These are phyloP conservation scores for Leccinum aurantiacum DNA, from an alignment of 768 basidiomycete species.

Conservation along the genomic window DNA sequence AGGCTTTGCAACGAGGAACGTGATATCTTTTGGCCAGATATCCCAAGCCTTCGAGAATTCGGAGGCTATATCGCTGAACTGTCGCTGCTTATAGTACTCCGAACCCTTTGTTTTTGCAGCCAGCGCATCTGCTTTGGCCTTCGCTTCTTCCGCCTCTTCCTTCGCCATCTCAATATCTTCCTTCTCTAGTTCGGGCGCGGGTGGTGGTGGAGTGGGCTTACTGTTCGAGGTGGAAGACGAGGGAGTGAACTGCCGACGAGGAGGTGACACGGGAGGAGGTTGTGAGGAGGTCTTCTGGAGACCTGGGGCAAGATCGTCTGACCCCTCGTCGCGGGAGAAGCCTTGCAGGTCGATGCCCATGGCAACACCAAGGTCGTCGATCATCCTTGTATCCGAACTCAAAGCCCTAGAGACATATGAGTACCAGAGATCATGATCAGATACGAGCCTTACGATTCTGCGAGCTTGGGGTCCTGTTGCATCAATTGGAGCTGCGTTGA, in stretches of 20 bases:
- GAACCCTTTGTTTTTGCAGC: slow-evolving; percentile 77
- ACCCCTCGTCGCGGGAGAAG: slow-evolving; percentile 80
- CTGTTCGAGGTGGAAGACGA: slow-evolving; percentile 34
- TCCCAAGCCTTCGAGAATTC: slow-evolving; percentile 92
- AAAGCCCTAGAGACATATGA: slow-evolving; percentile 43
- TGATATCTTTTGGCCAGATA: slow-evolving; percentile 89
- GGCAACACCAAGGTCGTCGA: slow-evolving; percentile 86
- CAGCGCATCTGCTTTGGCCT: slow-evolving; percentile 75
- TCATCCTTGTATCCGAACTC: slow-evolving; percentile 83
- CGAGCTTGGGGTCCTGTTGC: slow-evolving; percentile 67
- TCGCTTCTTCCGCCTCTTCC: slow-evolving; percentile 67
- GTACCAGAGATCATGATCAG: background rate
- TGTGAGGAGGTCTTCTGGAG: slow-evolving; percentile 32
- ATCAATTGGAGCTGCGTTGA: slow-evolving; percentile 55
- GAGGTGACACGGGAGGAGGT: slow-evolving; percentile 24
- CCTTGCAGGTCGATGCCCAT: slow-evolving; percentile 94
- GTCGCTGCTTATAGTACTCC: slow-evolving; percentile 82
- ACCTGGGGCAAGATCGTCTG: slow-evolving; percentile 73
- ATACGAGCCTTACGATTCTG: slow-evolving; percentile 46
- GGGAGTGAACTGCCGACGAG: slow-evolving; percentile 35
- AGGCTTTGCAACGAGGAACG: slow-evolving; percentile 52
- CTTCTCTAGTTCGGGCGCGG: slow-evolving; percentile 39
- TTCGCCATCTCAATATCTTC: slow-evolving; percentile 60
- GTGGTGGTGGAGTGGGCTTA: slow-evolving; percentile 40
- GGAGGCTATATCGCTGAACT: slow-evolving; percentile 73